A percentile compares a stretch with the other conserved stretches of the same genome.
These are phyloP conservation scores for Eutrema heterophyllum DNA, from an alignment of 345 rosid genomes.

Conservation along the genomic window DNA sequence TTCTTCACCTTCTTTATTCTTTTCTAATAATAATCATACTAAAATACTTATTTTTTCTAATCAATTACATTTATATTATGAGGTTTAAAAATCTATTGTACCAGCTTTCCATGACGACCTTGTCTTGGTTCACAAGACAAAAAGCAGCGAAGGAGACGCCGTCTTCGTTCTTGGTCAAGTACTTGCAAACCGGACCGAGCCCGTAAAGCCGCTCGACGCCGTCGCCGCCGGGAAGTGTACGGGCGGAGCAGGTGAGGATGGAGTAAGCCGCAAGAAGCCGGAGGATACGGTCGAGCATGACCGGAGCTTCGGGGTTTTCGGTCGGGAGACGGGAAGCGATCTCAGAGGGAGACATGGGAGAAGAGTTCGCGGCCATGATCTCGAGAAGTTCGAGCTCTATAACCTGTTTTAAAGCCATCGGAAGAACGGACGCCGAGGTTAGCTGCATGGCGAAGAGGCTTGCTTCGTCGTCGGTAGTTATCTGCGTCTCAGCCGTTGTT, in stretches of 20 bases:
- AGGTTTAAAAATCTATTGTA: background rate
- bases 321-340: conserved; percentile 68
- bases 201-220: conserved; percentile 56
- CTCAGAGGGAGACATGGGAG: conserved; percentile 54
- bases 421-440: conserved; percentile 61
- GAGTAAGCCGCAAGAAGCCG: conserved; percentile 66
- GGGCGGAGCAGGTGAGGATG: conserved; percentile 45
- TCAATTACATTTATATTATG: no score
- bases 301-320: conserved; percentile 65
- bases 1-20: no score
- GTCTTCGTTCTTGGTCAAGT: conserved; percentile 65
- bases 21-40: no score
- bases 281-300: conserved; percentile 65
- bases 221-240: conserved; percentile 39
- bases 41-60: no score
- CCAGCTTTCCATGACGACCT: conserved; percentile 94
- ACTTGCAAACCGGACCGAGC: conserved; percentile 74
- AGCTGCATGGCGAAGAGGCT: conserved; percentile 67
- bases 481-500: conserved; percentile 54
- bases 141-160: conserved; percentile 68
- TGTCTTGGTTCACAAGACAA: conserved; percentile 77
- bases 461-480: conserved; percentile 71
- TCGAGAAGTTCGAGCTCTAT: conserved; percentile 80
- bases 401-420: conserved; percentile 81
- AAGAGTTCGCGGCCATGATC: conserved; percentile 58